Evolutionary conservation across 192 early-diverging fungal species (phyloP).

Genomic region (Kappamyces sp.): DNA sequence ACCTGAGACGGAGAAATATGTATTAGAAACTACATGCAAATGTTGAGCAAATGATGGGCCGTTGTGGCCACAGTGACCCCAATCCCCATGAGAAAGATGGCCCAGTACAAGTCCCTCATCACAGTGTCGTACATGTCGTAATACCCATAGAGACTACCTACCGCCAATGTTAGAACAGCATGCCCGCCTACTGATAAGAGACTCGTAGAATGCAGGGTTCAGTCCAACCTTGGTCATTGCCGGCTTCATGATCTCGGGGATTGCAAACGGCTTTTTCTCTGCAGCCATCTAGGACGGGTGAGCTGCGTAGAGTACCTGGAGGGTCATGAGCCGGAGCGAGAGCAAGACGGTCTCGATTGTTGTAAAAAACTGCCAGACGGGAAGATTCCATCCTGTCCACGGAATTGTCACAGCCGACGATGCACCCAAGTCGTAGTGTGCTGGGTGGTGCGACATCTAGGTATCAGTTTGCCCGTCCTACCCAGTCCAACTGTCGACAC

Average conservation of each 20-base stretch:
- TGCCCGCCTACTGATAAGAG: background rate
- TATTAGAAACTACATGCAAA: background rate
- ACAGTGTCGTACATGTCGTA: constrained; percentile 16
- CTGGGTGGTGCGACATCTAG: background rate
- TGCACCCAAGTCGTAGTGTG: constrained; percentile 9
- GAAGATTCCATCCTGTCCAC: constrained; percentile 11
- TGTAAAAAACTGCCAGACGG: constrained; percentile 5
- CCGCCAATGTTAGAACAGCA: background rate
- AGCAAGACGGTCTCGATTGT: constrained; percentile 9
- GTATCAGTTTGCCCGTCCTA: background rate
- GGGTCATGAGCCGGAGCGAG: background rate
- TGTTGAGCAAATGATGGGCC: constrained; percentile 1
- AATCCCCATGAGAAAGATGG: constrained; percentile 8
- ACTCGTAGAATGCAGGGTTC: constrained; percentile 10
- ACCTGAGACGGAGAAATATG: no score
- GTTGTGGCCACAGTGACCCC: constrained; percentile 5
- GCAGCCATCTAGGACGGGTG: background rate
- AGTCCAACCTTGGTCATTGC: constrained; percentile 12
- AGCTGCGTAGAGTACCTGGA: background rate
- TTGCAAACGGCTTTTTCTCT: constrained; percentile 1
- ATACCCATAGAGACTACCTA: constrained; percentile 9
- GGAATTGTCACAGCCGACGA: constrained; percentile 8
- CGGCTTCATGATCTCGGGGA: constrained; percentile 11
- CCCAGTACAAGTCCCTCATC: constrained; percentile 8
- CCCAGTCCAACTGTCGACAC: constrained; percentile 12